Conservation (phyloP, 2,329 filamentous ascomycete species). For the Sclerotinia glacialis region DNA sequence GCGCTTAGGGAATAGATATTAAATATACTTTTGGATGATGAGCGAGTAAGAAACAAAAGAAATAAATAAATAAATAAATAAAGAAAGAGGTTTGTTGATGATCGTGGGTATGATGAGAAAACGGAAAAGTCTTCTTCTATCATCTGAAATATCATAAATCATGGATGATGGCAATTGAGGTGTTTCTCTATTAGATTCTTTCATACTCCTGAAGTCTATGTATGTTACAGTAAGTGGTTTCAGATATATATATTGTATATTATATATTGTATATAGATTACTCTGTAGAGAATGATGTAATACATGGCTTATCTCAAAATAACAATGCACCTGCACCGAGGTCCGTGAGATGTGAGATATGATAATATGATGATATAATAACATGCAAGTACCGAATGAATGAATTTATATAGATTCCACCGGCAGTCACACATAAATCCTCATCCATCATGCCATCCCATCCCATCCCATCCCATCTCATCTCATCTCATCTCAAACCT, state of each 20-base stretch:
- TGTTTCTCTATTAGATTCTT: no score
- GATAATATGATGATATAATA: background rate
- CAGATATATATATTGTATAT: background rate
- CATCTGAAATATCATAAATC: no score
- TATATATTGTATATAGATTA: no score
- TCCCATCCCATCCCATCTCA: background rate
- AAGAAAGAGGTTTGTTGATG: no score
- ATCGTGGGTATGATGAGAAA: no score
- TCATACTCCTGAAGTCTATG: no score
- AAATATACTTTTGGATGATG: no score
- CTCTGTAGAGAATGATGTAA: background rate
- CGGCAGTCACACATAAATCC: background rate
- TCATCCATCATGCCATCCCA: background rate
- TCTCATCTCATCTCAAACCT: slow-evolving; percentile 9
- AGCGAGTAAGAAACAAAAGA: no score
- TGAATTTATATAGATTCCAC: background rate
- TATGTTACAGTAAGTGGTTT: background rate
- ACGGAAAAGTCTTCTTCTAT: no score
- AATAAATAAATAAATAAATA: no score
- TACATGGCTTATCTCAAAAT: background rate
- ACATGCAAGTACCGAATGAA: background rate
- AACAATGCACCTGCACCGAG: background rate
- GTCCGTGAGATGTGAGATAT: background rate
- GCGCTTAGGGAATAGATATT: no score
- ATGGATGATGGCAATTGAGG: no score